phyloP scores from a whole-genome alignment of 208 protist genomes.

The Crithidia fasciculata region DNA sequence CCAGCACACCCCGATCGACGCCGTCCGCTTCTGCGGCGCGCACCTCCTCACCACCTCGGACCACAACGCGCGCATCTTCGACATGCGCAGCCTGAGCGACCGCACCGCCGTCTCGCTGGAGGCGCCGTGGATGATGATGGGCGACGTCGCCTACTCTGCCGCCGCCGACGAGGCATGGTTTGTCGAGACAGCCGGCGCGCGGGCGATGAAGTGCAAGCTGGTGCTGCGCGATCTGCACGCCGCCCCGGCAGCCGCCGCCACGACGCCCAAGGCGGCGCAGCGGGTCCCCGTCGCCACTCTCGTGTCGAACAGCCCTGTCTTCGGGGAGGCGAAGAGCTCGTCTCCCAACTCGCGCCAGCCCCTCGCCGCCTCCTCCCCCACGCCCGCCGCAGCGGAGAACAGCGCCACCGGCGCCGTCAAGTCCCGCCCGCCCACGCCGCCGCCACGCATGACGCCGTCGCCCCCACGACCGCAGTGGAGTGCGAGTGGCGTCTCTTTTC shows the following conservation, averaged over 20 bases:
- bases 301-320: slow-evolving; percentile 15
- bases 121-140: slow-evolving; percentile 75
- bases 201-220: slow-evolving; percentile 51
- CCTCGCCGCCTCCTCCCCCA: not conserved
- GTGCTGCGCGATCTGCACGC: slow-evolving; percentile 25
- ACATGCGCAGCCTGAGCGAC: slow-evolving; percentile 56
- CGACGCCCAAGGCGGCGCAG: slow-evolving; percentile 2
- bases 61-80: slow-evolving; percentile 55
- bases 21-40: slow-evolving; percentile 68
- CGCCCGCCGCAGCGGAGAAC: not conserved
- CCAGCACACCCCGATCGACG: slow-evolving; percentile 63
- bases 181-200: slow-evolving; percentile 60
- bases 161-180: slow-evolving; percentile 72
- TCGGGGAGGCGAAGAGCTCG: slow-evolving; percentile 12
- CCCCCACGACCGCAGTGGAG: slow-evolving; percentile 16
- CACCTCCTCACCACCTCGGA: slow-evolving; percentile 67
- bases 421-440: slow-evolving; percentile 1
- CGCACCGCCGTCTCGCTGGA: slow-evolving; percentile 33
- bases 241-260: not conserved
- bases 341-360: not conserved
- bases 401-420: not conserved
- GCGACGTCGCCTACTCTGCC: slow-evolving; percentile 66
- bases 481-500: slow-evolving; percentile 18
- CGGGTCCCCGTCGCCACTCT: slow-evolving; percentile 19
- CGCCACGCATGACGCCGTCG: not conserved